These are phyloP conservation scores for Cyclotella kingstonii DNA, from an alignment of 108 stramenopile species.

Conservation along the genomic window DNA sequence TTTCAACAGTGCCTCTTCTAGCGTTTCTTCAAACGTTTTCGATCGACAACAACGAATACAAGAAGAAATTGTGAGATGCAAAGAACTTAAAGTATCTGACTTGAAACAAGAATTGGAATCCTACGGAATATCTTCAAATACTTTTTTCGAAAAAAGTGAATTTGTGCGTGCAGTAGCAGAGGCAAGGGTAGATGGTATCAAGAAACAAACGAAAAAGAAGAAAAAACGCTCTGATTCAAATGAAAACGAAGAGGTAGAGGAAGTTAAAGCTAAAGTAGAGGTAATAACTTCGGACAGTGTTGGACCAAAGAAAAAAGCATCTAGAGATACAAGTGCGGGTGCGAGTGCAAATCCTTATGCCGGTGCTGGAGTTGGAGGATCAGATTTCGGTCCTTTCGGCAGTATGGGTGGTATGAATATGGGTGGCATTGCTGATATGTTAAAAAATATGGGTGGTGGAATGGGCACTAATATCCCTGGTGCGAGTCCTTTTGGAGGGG, in stretches of 20 bases:
- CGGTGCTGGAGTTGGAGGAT: conserved; percentile 24
- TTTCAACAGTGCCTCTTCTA: conserved; percentile 1
- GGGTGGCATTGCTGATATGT: conserved; percentile 15
- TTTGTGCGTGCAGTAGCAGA: conserved; percentile 43
- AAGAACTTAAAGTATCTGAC: conserved; percentile 29
- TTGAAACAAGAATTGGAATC: conserved; percentile 36
- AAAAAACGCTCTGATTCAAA: conserved; percentile 48
- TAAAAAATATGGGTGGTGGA: conserved; percentile 56
- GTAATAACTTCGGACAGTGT: conserved; percentile 68
- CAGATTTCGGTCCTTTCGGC: conserved; percentile 16
- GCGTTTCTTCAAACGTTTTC: not conserved
- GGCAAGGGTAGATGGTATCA: conserved; percentile 35
- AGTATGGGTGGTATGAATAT: conserved; percentile 20
- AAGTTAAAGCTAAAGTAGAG: conserved; percentile 65
- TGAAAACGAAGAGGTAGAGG: conserved; percentile 56
- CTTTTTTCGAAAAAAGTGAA: conserved; percentile 46
- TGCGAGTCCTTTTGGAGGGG: conserved; percentile 40
- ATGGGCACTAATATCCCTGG: conserved; percentile 57
- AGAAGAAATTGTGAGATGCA: conserved; percentile 64
- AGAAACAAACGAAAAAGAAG: conserved; percentile 23
- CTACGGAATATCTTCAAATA: conserved; percentile 21
- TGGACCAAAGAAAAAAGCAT: conserved; percentile 53
- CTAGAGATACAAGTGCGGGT: conserved; percentile 14
- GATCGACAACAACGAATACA: conserved; percentile 53
- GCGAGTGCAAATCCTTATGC: conserved; percentile 41